Percentiles rank a stretch among this genome's conserved stretches.
Evolutionary conservation across 2,329 filamentous ascomycete species (phyloP).

Genomic region (Hymenoscyphus linearis): DNA sequence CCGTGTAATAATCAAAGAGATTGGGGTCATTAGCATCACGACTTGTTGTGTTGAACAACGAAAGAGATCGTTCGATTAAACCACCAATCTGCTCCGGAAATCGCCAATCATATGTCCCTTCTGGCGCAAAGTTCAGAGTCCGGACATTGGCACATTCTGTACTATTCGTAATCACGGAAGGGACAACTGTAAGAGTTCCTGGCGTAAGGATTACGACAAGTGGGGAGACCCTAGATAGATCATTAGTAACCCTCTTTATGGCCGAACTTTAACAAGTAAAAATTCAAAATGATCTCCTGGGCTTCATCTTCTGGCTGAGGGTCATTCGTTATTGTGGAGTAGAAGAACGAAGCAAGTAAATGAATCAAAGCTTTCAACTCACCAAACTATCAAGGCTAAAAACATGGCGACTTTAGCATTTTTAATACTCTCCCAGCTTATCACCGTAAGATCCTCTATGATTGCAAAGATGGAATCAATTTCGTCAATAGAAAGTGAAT

Average conservation of each 20-base stretch:
- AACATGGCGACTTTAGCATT: conserved; percentile 6
- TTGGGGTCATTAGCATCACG: background rate
- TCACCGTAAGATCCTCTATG: conserved; percentile 2
- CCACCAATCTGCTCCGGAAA: background rate
- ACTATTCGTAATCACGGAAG: background rate
- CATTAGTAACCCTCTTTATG: background rate
- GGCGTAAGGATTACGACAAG: conserved; percentile 4
- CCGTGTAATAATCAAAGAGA: conserved; percentile 5
- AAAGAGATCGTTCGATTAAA: background rate
- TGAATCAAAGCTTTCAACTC: background rate
- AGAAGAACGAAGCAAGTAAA: background rate
- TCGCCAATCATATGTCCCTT: conserved; percentile 3
- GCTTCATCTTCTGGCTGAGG: background rate
- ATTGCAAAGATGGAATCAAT: conserved; percentile 7
- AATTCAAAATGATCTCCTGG: background rate
- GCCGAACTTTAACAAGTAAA: background rate
- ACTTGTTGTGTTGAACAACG: conserved; percentile 2
- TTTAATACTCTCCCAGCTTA: conserved; percentile 3
- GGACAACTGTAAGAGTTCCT: conserved; percentile 3
- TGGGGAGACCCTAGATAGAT: background rate
- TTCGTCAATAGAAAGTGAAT: background rate
- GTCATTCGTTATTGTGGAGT: background rate
- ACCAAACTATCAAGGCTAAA: conserved; percentile 7
- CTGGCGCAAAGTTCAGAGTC: conserved; percentile 5
- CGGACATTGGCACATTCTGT: conserved; percentile 1